Evolutionary conservation across 768 basidiomycete species (phyloP).

Genomic region (Termitomyces sp.): DNA sequence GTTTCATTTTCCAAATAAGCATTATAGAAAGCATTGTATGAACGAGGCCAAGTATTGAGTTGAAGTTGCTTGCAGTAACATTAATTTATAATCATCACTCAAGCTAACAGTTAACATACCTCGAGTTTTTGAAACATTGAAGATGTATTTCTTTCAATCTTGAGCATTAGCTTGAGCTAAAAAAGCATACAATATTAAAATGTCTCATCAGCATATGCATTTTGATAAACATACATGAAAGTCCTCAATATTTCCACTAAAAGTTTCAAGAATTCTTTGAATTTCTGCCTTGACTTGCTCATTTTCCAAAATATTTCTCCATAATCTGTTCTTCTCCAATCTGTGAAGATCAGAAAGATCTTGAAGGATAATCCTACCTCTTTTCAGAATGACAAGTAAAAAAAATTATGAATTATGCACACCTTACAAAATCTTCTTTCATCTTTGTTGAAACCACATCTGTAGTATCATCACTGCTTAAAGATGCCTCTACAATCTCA

Average conservation of each 20-base stretch:
- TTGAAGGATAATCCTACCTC: background rate
- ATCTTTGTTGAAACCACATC: background rate
- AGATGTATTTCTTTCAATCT: background rate
- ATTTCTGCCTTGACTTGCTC: constrained; percentile 9
- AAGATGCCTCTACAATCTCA: background rate
- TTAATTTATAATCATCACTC: background rate
- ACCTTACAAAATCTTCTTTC: background rate
- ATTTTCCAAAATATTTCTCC: constrained; percentile 2
- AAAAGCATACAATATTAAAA: background rate
- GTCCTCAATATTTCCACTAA: constrained; percentile 10
- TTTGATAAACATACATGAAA: constrained; percentile 1
- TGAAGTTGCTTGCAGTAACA: background rate
- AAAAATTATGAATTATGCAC: background rate
- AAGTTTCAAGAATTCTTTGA: background rate
- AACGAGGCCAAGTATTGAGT: background rate
- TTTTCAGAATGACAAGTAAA: background rate
- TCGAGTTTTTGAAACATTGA: background rate
- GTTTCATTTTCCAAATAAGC: background rate
- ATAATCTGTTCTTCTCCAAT: no score
- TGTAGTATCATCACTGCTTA: background rate
- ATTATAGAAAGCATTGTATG: background rate
- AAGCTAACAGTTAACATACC: background rate
- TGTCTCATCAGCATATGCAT: no score
- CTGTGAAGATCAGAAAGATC: no score
- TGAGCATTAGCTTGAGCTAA: background rate